A percentile compares a stretch with the other conserved stretches of the same genome.
These are phyloP conservation scores for Apodospora peruviana DNA, from an alignment of 495 filamentous ascomycete genomes.

Conservation along the genomic window DNA sequence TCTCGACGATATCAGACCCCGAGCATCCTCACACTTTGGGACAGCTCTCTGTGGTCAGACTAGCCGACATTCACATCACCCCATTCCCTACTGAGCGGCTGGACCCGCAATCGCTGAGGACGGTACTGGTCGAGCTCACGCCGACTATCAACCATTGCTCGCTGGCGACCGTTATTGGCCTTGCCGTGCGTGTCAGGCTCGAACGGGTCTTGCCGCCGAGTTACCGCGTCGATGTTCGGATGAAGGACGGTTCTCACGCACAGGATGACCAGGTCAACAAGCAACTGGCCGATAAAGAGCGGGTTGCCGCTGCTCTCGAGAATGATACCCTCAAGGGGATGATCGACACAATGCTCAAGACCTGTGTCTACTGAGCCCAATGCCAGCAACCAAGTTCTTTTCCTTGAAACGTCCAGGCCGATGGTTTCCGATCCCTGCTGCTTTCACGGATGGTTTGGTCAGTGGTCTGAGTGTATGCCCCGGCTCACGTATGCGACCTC, in stretches of 20 bases:
- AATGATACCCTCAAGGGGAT: slow-evolving; percentile 86
- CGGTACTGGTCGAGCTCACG: slow-evolving; percentile 70
- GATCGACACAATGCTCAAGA: slow-evolving; percentile 88
- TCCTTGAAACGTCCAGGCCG: too few species aligned
- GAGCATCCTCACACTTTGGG: slow-evolving; percentile 93
- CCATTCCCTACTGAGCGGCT: slow-evolving; percentile 49
- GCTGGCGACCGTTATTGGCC: slow-evolving; percentile 90
- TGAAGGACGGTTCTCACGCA: slow-evolving; percentile 93
- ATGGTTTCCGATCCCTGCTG: too few species aligned
- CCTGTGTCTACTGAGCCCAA: slow-evolving; percentile 50
- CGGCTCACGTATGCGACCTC: too few species aligned
- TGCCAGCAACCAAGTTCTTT: too few species aligned
- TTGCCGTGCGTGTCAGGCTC: slow-evolving; percentile 85
- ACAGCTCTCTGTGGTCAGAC: slow-evolving; percentile 85
- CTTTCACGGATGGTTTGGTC: too few species aligned
- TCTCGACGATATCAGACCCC: slow-evolving; percentile 89
- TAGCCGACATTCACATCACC: slow-evolving; percentile 80
- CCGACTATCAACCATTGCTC: slow-evolving; percentile 98
- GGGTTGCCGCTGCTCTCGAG: slow-evolving; percentile 90
- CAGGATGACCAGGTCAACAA: slow-evolving; percentile 94
- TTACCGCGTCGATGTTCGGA: slow-evolving; percentile 86
- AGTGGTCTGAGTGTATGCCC: too few species aligned
- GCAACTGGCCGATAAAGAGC: slow-evolving; percentile 92
- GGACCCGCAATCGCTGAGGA: slow-evolving; percentile 36
- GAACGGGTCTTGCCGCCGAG: slow-evolving; percentile 89